phyloP scores from a whole-genome alignment of 305 asterid genomes.

The Rubia tinctorum region DNA sequence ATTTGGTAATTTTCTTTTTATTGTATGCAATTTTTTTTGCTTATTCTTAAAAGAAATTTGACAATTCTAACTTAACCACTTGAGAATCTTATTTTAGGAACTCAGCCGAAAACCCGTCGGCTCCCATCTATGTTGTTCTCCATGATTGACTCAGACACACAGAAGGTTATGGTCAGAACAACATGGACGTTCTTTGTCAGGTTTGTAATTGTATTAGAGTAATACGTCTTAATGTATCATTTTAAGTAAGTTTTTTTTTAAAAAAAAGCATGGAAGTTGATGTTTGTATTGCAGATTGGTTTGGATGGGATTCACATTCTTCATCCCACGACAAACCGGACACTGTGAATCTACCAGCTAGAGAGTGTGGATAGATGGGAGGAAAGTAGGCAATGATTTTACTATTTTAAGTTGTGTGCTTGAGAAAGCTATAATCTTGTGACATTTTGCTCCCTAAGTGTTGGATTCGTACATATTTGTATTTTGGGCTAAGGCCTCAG shows the following conservation, averaged over 20 bases:
- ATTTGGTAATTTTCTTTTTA: constrained; percentile 54
- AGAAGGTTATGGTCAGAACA: constrained; percentile 70
- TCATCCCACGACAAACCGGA: constrained; percentile 65
- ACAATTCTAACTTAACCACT: background rate
- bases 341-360: constrained; percentile 60
- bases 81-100: constrained; percentile 45
- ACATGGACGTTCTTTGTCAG: constrained; percentile 89
- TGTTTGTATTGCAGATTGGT: constrained; percentile 54
- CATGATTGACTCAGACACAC: constrained; percentile 92
- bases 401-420: constrained; percentile 3
- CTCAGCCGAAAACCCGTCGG: constrained; percentile 81
- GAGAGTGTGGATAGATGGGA: constrained; percentile 70
- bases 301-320: constrained; percentile 79
- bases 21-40: background rate
- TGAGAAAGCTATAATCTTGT: background rate
- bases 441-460: constrained; percentile 38
- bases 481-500: constrained; percentile 74
- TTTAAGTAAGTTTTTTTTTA: background rate
- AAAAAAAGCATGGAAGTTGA: background rate
- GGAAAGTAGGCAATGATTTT: constrained; percentile 35
- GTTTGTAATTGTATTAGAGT: constrained; percentile 24
- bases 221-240: background rate
- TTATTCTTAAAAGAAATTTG: background rate
- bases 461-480: constrained; percentile 78
- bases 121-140: constrained; percentile 88